Conservation (phyloP, 768 basidiomycete genomes). For the Boletus huronensis region DNA sequence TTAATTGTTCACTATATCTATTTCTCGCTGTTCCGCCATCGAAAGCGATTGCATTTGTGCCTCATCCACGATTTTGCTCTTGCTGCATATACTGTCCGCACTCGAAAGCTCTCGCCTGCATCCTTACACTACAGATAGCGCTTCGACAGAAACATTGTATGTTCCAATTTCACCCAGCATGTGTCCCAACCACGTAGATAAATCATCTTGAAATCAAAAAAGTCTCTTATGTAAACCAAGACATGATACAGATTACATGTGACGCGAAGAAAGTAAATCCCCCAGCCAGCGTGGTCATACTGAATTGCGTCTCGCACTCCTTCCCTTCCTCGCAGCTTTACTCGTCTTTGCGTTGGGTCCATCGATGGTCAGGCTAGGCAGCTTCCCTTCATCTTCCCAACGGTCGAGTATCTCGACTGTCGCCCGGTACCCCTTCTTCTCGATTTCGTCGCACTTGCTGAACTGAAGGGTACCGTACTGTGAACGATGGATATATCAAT, state of each 20-base stretch:
- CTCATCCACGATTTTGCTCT: constrained; percentile 7
- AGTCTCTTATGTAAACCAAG: background rate
- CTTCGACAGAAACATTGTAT: constrained; percentile 22
- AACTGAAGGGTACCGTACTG: constrained; percentile 93
- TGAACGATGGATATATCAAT: background rate
- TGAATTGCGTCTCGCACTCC: constrained; percentile 77
- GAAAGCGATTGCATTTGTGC: constrained; percentile 7
- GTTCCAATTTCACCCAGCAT: constrained; percentile 11
- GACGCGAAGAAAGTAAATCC: background rate
- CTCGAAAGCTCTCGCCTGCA: constrained; percentile 8
- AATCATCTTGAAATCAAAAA: constrained; percentile 14
- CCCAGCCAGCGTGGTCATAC: constrained; percentile 29
- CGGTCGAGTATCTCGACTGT: constrained; percentile 67
- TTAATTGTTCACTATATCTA: constrained; percentile 32
- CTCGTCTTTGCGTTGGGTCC: constrained; percentile 44
- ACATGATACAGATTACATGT: background rate
- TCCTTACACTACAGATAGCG: constrained; percentile 13
- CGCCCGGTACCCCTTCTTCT: constrained; percentile 74
- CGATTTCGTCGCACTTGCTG: constrained; percentile 83
- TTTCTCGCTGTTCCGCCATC: constrained; percentile 8
- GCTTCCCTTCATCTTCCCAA: constrained; percentile 77
- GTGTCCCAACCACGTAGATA: constrained; percentile 21
- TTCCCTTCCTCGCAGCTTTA: constrained; percentile 58
- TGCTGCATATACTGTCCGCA: constrained; percentile 18
- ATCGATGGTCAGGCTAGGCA: constrained; percentile 74